Evolutionary conservation across 2,329 filamentous ascomycete species (phyloP).

Genomic region (Bipolaris victoriae): DNA sequence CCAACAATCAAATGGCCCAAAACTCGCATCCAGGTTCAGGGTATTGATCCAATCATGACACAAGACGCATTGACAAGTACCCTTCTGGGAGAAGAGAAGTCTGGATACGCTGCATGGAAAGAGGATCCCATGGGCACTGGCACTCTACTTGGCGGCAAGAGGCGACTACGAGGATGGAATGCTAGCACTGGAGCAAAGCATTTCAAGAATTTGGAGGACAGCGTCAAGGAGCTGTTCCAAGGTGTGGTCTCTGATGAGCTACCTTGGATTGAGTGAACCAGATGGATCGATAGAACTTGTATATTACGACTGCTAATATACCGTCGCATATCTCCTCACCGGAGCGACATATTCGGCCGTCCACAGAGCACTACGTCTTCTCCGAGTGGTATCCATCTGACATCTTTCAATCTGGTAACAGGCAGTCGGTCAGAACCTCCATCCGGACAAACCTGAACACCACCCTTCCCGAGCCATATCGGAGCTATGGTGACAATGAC

Average conservation of each 20-base stretch:
- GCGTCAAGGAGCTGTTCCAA: conserved; percentile 34
- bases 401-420: conserved; percentile 68
- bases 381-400: conserved; percentile 78
- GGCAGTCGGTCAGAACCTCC: conserved; percentile 59
- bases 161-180: conserved; percentile 51
- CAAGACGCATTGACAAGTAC: conserved; percentile 45
- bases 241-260: conserved; percentile 30
- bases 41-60: conserved; percentile 54
- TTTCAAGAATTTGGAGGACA: conserved; percentile 33
- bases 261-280: conserved; percentile 32
- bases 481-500: conserved; percentile 90
- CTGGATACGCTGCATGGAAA: conserved; percentile 48
- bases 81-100: conserved; percentile 44
- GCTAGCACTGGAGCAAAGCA: conserved; percentile 23
- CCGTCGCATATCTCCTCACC: not conserved
- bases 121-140: conserved; percentile 50
- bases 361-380: conserved; percentile 86
- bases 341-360: conserved; percentile 49
- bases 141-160: conserved; percentile 47
- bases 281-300: not conserved
- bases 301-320: not conserved
- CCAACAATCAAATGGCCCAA: conserved; percentile 53
- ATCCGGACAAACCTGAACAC: conserved; percentile 77
- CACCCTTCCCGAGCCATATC: conserved; percentile 83
- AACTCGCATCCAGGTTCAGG: conserved; percentile 50